Conservation (phyloP, 2,329 filamentous ascomycete species). For the Ophiocordyceps camponoti-floridani region DNA sequence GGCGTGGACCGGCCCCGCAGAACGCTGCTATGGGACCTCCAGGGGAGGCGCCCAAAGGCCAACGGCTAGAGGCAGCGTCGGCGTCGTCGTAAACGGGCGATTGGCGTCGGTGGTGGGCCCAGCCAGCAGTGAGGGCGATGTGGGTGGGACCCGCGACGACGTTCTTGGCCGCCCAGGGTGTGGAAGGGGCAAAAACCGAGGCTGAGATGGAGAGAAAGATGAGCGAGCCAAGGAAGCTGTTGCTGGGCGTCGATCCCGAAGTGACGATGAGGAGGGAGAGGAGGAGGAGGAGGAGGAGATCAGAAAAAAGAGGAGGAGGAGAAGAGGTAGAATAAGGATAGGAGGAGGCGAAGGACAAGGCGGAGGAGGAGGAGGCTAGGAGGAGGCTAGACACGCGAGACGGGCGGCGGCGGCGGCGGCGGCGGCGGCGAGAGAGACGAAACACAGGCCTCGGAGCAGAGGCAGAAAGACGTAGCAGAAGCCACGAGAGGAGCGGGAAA, state of each 20-base stretch:
- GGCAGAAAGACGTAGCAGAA: too few species aligned
- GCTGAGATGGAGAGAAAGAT: not conserved
- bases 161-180: constrained; percentile 1
- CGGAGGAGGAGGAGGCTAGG: not conserved
- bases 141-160: constrained; percentile 2
- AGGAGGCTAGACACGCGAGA: not conserved
- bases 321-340: too few species aligned
- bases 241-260: not conserved
- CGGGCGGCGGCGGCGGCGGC: not conserved
- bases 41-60: not conserved
- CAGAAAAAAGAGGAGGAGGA: too few species aligned
- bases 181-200: too few species aligned
- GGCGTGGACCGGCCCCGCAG: not conserved
- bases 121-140: constrained; percentile 4
- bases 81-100: not conserved
- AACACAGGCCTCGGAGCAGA: too few species aligned
- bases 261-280: not conserved
- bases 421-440: not conserved
- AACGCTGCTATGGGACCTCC: not conserved
- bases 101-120: constrained; percentile 1
- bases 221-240: not conserved
- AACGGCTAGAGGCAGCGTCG: not conserved
- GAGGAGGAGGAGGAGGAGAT: not conserved
- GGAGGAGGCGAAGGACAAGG: not conserved
- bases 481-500: not conserved